Conservation (phyloP, 1,284 basidiomycete genomes). For the Malassezia arunalokei region DNA sequence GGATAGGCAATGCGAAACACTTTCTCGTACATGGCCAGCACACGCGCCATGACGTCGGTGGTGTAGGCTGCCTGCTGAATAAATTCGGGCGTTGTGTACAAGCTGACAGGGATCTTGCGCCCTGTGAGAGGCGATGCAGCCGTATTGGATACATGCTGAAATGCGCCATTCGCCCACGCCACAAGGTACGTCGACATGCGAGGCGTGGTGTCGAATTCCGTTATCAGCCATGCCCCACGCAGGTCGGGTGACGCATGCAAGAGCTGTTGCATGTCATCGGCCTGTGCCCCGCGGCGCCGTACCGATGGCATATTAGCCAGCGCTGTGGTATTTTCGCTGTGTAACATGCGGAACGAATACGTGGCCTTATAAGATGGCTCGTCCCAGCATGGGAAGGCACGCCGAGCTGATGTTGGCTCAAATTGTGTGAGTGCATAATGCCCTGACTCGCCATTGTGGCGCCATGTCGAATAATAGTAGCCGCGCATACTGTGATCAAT, state of each 20-base stretch:
- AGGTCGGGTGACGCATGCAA: constrained; percentile 54
- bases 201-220: constrained; percentile 43
- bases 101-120: constrained; percentile 66
- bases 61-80: constrained; percentile 66
- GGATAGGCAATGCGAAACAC: constrained; percentile 78
- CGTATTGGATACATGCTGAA: constrained; percentile 60
- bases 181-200: constrained; percentile 82
- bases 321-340: constrained; percentile 56
- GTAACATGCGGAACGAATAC: constrained; percentile 69
- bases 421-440: constrained; percentile 45
- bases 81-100: constrained; percentile 71
- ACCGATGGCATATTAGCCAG: constrained; percentile 65
- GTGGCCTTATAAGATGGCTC: constrained; percentile 85
- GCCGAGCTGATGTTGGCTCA: constrained; percentile 71
- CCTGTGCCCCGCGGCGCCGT: constrained; percentile 22
- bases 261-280: constrained; percentile 30
- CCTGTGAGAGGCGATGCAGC: constrained; percentile 72
- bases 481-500: constrained; percentile 41
- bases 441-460: constrained; percentile 48
- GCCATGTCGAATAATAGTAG: constrained; percentile 38
- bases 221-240: constrained; percentile 43
- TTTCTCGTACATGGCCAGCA: constrained; percentile 83
- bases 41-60: constrained; percentile 74
- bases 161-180: constrained; percentile 77
- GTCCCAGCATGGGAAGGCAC: constrained; percentile 60